Percentiles rank a stretch among this genome's conserved stretches.
Conservation (phyloP, 495 filamentous ascomycete genomes). For the Bombardia bombarda region DNA sequence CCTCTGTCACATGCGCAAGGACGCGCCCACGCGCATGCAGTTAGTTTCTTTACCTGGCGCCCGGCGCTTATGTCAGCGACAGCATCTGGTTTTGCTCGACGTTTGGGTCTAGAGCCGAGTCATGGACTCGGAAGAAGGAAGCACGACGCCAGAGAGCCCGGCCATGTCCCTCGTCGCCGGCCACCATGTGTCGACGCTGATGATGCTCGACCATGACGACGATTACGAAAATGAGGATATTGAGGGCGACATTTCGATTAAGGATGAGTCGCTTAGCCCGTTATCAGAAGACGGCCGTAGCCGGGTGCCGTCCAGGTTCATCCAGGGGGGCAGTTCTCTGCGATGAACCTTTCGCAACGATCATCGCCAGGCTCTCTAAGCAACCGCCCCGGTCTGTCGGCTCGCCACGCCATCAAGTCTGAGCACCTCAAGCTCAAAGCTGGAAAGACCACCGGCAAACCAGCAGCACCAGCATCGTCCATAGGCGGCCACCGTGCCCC, state of each 20-base stretch:
- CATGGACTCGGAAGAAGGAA: not conserved
- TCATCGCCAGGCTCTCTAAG: too few species aligned
- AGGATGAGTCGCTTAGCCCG: constrained; percentile 13
- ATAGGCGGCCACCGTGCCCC: not conserved
- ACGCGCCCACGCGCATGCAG: too few species aligned
- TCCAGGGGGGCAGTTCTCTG: too few species aligned
- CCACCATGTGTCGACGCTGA: not conserved
- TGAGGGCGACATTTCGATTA: constrained; percentile 6
- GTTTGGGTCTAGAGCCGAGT: not conserved
- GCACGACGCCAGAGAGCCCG: not conserved
- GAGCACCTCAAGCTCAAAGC: not conserved
- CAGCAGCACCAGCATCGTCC: not conserved
- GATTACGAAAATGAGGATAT: constrained; percentile 2
- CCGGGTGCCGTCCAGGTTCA: constrained; percentile 1
- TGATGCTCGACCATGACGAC: not conserved
- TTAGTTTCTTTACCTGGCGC: not conserved
- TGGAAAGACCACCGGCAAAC: not conserved
- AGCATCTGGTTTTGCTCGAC: not conserved
- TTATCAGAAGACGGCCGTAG: constrained; percentile 3
- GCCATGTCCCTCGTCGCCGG: not conserved
- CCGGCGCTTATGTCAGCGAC: not conserved
- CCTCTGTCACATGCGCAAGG: too few species aligned
- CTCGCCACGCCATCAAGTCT: not conserved
- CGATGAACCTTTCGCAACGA: too few species aligned
- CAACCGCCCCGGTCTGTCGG: too few species aligned